Conservation (phyloP, 805 yeast genomes). For the Wickerhamiella galacta region DNA sequence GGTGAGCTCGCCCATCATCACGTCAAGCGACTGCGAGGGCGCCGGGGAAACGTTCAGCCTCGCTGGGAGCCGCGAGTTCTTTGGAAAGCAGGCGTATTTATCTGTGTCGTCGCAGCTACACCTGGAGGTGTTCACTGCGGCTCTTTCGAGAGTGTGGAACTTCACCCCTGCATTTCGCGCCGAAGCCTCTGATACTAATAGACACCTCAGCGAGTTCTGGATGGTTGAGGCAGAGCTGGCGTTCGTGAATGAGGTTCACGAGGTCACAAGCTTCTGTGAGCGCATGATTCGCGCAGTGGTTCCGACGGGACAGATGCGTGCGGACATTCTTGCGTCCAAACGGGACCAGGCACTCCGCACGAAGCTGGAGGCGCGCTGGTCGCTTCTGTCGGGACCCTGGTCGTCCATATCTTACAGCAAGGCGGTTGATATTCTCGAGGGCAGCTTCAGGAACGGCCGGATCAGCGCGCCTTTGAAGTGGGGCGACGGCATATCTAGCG, state of each 20-base stretch:
- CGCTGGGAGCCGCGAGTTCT: constrained; percentile 27
- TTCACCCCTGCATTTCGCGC: constrained; percentile 88
- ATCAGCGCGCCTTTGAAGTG: constrained; percentile 35
- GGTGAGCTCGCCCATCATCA: constrained; percentile 73
- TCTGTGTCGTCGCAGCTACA: constrained; percentile 91
- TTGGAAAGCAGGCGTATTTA: constrained; percentile 49
- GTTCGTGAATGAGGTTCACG: constrained; percentile 37
- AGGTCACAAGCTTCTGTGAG: constrained; percentile 53
- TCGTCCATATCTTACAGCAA: constrained; percentile 54
- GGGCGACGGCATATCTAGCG: constrained; percentile 65
- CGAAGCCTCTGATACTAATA: constrained; percentile 73
- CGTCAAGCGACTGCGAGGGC: constrained; percentile 91
- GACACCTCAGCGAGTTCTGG: constrained; percentile 94
- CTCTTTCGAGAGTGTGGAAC: constrained; percentile 73
- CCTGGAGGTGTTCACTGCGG: constrained; percentile 60
- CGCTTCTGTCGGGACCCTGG: constrained; percentile 39
- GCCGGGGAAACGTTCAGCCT: constrained; percentile 80
- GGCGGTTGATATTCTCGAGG: constrained; percentile 42
- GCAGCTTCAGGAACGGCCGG: constrained; percentile 19
- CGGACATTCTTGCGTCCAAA: constrained; percentile 16
- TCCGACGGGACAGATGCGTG: constrained; percentile 13
- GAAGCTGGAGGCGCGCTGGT: constrained; percentile 41
- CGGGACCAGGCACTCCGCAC: constrained; percentile 24
- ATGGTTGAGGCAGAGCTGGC: constrained; percentile 89
- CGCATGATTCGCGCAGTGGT: constrained; percentile 43